Evolutionary conservation across 2,329 filamentous ascomycete genomes (phyloP), one percentile per base, ranked within the genome.

Genomic region (Coniochaeta ligniaria): DNA sequence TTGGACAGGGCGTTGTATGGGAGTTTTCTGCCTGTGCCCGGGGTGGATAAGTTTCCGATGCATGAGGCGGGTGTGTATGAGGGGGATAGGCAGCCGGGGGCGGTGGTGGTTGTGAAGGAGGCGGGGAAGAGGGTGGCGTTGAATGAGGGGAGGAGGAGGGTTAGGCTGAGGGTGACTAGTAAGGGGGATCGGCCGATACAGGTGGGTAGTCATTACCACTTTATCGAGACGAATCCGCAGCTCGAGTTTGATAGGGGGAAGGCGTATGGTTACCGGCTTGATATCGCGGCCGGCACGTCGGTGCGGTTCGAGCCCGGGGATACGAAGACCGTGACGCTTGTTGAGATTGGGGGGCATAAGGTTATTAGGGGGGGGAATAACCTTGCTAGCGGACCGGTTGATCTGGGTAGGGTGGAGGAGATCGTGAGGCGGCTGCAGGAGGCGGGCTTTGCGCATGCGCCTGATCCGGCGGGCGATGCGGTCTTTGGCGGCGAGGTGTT

Each of bases 271-370:
- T 96, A 85, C 75, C 84, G 92, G 12, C 82, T 98, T 16, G 93
- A 98, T 70, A 95, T 98, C 61, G 81, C 94, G 1, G 92, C 94
- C 0, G 94, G 94, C 38, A 97, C 93, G 0, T 96, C 92, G 8
- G 88, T 96, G 35, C 87, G 94, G 50, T 98, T 98, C 70, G 94
- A 98, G 77, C 93, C 94, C 0, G 94, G 94, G 58, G 94, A 97
- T 73, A 87, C 86, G 58, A 96, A 92, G 80, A 96, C 92, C 0
- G 92, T 97, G 17, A 91, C 86, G 0, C 80, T 97, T 7, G 93
- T 98, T 17, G 89, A 96, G 72, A 96, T 98, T 70, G 90, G 83
- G 5, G 94, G 94, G 0, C 80, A 87, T 67, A 86, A 85, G 70
- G 78, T 92, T 57, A 96, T 98, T 69, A 84, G 84, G 33, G 94